Evolutionary conservation across 1,284 basidiomycete species (phyloP).

Genomic region (Heterobasidion annosum): DNA sequence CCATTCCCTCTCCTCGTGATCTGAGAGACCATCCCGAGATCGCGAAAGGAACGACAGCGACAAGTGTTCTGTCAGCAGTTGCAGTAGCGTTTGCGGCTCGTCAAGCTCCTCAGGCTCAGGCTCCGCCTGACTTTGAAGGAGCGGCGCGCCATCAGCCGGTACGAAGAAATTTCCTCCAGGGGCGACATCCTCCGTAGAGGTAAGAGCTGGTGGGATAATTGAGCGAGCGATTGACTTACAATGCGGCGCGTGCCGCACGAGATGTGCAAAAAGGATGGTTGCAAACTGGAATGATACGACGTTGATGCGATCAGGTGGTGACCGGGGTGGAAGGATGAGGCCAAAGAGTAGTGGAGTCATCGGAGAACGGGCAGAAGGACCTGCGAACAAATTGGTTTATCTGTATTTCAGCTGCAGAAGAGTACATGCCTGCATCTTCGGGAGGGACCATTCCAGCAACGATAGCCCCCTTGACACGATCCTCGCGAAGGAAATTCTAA

Average conservation of each 20-base stretch:
- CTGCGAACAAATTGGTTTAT: conserved; percentile 15
- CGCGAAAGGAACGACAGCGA: conserved; percentile 62
- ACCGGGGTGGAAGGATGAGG: conserved; percentile 32
- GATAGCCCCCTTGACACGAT: conserved; percentile 58
- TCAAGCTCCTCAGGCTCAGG: conserved; percentile 36
- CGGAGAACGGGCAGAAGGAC: conserved; percentile 28
- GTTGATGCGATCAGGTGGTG: conserved; percentile 27
- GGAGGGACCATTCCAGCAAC: conserved; percentile 58
- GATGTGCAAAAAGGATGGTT: conserved; percentile 60
- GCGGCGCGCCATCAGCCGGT: conserved; percentile 53
- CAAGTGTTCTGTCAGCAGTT: conserved; percentile 65
- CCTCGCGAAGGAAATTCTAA: conserved; percentile 67
- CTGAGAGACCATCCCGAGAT: conserved; percentile 44
- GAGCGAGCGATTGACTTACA: conserved; percentile 73
- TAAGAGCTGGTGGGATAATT: conserved; percentile 43
- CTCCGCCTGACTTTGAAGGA: conserved; percentile 13
- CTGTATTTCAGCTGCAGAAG: conserved; percentile 1
- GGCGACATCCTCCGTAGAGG: conserved; percentile 20
- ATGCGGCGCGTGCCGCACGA: conserved; percentile 57
- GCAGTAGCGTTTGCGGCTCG: conserved; percentile 60
- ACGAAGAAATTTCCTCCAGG: conserved; percentile 54
- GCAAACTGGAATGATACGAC: conserved; percentile 62
- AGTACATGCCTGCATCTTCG: conserved; percentile 28
- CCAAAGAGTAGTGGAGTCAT: conserved; percentile 61
- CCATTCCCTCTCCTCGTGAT: conserved; percentile 70